Conservation (phyloP, 1,284 basidiomycete species). For the Entoloma clypeatum region DNA sequence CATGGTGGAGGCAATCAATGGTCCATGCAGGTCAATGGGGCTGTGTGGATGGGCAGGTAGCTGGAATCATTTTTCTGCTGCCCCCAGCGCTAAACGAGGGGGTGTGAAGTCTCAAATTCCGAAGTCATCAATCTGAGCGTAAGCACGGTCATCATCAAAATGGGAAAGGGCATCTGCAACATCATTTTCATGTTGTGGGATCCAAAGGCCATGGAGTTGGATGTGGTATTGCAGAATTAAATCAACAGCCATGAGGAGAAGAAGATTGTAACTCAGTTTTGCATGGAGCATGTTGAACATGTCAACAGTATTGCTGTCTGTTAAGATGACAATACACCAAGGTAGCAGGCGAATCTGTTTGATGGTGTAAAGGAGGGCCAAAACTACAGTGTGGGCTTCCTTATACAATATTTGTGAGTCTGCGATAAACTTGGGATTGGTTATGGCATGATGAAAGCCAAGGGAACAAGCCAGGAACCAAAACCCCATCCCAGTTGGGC, state of each 20-base stretch:
- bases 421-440: not conserved
- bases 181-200: not conserved
- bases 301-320: conserved; percentile 32
- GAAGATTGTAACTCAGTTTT: not conserved
- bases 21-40: conserved; percentile 30
- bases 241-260: not conserved
- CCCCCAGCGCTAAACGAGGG: conserved; percentile 26
- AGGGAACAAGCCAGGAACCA: conserved; percentile 5
- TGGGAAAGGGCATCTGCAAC: conserved; percentile 2
- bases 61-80: conserved; percentile 20
- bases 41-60: conserved; percentile 20
- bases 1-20: conserved; percentile 26
- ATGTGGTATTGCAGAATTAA: not conserved
- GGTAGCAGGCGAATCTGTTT: not conserved
- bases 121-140: conserved; percentile 15
- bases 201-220: conserved; percentile 6
- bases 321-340: conserved; percentile 19
- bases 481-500: conserved; percentile 9
- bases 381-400: conserved; percentile 3
- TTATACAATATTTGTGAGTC: conserved; percentile 1
- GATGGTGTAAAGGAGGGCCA: not conserved
- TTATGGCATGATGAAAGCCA: conserved; percentile 1
- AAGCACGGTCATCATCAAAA: conserved; percentile 13
- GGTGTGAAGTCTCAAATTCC: conserved; percentile 22
- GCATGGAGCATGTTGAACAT: conserved; percentile 30